Percentiles rank a stretch among this genome's conserved stretches.
phyloP scores from a whole-genome alignment of 1,139 yeast genomes.

The Candida tropicalis region DNA sequence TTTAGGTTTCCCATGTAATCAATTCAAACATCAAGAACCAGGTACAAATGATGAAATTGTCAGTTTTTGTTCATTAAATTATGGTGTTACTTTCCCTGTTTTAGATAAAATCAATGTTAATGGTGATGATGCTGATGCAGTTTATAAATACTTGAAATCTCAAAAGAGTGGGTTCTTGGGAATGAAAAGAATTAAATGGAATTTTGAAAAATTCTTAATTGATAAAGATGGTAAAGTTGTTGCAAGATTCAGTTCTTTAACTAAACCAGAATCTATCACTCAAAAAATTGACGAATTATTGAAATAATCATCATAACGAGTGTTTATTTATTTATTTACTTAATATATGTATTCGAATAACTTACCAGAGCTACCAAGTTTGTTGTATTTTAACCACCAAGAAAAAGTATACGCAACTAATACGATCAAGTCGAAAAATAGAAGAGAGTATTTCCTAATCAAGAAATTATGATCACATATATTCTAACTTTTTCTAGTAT shows the following conservation, averaged over 20 bases:
- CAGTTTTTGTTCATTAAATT: slow-evolving; percentile 41
- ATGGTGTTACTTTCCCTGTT: slow-evolving; percentile 80
- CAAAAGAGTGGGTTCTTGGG: slow-evolving; percentile 49
- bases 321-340: neutral
- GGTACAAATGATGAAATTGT: slow-evolving; percentile 44
- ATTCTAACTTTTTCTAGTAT: too few species aligned
- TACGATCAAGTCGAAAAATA: too few species aligned
- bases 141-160: slow-evolving; percentile 72
- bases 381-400: too few species aligned
- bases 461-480: too few species aligned
- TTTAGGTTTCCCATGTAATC: slow-evolving; percentile 86
- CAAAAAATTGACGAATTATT: slow-evolving; percentile 44
- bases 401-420: too few species aligned
- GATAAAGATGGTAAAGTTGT: slow-evolving; percentile 50
- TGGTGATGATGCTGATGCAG: slow-evolving; percentile 79
- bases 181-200: slow-evolving; percentile 51
- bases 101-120: slow-evolving; percentile 88
- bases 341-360: too few species aligned
- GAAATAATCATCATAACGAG: too few species aligned
- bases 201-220: slow-evolving; percentile 51
- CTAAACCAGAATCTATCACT: slow-evolving; percentile 42
- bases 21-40: slow-evolving; percentile 61
- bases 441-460: too few species aligned
- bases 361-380: too few species aligned
- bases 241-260: slow-evolving; percentile 44